Base-by-base conservation (phyloP, 164 flowering plant genomes). In the Euptelea pleiosperma region DNA sequence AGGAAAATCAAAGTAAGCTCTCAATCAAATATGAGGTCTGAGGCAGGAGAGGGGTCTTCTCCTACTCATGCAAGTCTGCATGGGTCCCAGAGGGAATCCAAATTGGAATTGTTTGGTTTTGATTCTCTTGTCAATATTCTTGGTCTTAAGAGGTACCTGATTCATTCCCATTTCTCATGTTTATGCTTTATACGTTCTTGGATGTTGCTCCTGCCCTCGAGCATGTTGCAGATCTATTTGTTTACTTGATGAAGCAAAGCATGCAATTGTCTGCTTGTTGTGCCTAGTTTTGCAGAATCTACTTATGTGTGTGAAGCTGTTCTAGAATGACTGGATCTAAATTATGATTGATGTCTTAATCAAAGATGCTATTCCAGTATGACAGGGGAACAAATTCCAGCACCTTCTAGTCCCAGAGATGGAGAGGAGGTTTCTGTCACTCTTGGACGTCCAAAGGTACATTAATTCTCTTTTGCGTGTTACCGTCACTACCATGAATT, bases 111-210 rank as follows among this genome's bases (percentile, higher is more conserved):
- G 73, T 93, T 93, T 77, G 99, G 99, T 71, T 90, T 93, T 71
- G 97, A 90, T 74, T 88, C 99, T 52, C 96, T 93, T 58, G 97
- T 93, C 50, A 90, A 86, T 61, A 90, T 88, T 68, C 85, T 93
- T 58, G 99, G 99, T 22, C 86, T 93, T 22, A 86, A 76, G 71
- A 90, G 97, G 99, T 93, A 75, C 3, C 14, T 42, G 28, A 26
- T 48, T 35, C 46, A 1, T 45, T 49, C 44, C 25, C 52, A 4
- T 25, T 59, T 37, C 22, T 52, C 45, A 46, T 29, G 31, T 22
- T 40, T 39, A 18, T 40, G 35, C 50, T 29, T n/a, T 18, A 21
- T 48, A 10, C 12, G 29, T 57, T 25, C 6, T 30, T 8, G 16
- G n/a, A 0, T 19, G 6, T 31, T 12, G 11, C 22, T 44, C 52